Conservation (phyloP, 495 filamentous ascomycete species). For the Hyaloscypha hepaticicola region DNA sequence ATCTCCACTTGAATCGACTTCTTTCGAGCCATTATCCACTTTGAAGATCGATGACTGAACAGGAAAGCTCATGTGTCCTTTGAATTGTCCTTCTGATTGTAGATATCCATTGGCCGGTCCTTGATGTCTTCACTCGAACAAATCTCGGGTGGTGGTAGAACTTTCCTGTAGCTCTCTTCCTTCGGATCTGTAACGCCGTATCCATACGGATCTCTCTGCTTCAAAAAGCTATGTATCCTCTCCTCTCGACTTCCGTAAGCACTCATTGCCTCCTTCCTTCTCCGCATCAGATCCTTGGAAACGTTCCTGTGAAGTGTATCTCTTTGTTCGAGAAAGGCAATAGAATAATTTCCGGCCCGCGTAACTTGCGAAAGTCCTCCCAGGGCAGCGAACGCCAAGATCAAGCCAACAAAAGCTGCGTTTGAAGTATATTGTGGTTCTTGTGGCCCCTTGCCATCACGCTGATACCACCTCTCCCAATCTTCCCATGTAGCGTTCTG, state of each 20-base stretch:
- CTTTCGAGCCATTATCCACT: not conserved
- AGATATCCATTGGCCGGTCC: constrained; percentile 18
- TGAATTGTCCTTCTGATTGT: constrained; percentile 1
- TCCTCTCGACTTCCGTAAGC: constrained; percentile 54
- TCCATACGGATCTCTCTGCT: constrained; percentile 54
- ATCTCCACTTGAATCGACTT: not conserved
- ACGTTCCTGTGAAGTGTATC: constrained; percentile 63
- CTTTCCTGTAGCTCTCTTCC: constrained; percentile 25
- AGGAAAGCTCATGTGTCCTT: constrained; percentile 9
- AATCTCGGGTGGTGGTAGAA: constrained; percentile 23
- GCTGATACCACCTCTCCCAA: constrained; percentile 83
- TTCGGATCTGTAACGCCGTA: constrained; percentile 15
- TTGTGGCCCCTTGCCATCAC: constrained; percentile 41
- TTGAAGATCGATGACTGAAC: not conserved
- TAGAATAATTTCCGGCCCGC: constrained; percentile 57
- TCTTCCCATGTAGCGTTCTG: constrained; percentile 97
- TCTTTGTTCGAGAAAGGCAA: constrained; percentile 57
- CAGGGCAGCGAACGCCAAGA: constrained; percentile 63
- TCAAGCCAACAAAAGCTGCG: constrained; percentile 64
- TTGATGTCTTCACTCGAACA: constrained; percentile 26
- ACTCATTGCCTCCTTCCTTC: constrained; percentile 50
- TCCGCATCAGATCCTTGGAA: constrained; percentile 56
- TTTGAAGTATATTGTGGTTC: constrained; percentile 71
- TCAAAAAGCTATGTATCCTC: constrained; percentile 70
- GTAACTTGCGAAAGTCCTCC: constrained; percentile 68